Evolutionary conservation across 164 flowering plant species (phyloP).

Genomic region (Tetracentron sinense): DNA sequence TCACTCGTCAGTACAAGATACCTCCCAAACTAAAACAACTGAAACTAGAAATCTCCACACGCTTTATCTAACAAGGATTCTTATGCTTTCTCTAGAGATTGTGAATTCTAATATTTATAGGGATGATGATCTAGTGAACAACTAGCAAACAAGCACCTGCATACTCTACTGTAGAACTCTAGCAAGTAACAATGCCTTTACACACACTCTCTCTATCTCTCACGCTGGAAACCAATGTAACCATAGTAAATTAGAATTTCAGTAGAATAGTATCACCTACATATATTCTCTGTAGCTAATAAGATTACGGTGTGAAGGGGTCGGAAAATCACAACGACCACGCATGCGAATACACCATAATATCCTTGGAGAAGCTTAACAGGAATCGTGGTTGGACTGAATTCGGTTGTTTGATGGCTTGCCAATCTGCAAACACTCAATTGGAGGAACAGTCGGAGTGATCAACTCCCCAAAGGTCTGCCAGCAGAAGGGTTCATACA

Average conservation of each 20-base stretch:
- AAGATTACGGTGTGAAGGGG: conserved; percentile 7
- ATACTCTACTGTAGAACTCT: background rate
- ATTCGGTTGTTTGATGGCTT: conserved; percentile 24
- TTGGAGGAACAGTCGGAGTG: conserved; percentile 51
- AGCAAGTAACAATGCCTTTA: conserved; percentile 9
- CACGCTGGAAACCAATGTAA: conserved; percentile 9
- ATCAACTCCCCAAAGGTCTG: conserved; percentile 50
- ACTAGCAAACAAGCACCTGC: conserved; percentile 12
- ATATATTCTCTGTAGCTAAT: conserved; percentile 9
- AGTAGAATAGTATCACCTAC: conserved; percentile 8
- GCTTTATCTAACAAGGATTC: background rate
- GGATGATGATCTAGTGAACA: background rate
- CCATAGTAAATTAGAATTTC: conserved; percentile 9
- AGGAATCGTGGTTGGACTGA: conserved; percentile 26
- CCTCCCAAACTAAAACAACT: no score
- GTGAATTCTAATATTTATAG: background rate
- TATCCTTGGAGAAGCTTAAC: conserved; percentile 22
- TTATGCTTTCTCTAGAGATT: background rate
- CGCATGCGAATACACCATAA: conserved; percentile 8
- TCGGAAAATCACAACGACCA: conserved; percentile 10
- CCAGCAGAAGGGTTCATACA: conserved; percentile 62
- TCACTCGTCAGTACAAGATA: no score
- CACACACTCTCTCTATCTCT: conserved; percentile 1
- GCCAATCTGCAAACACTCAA: conserved; percentile 46
- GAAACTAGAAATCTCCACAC: background rate